These are phyloP conservation scores for Colletotrichum salicis DNA, from an alignment of 2,329 filamentous ascomycete species.

Conservation along the genomic window DNA sequence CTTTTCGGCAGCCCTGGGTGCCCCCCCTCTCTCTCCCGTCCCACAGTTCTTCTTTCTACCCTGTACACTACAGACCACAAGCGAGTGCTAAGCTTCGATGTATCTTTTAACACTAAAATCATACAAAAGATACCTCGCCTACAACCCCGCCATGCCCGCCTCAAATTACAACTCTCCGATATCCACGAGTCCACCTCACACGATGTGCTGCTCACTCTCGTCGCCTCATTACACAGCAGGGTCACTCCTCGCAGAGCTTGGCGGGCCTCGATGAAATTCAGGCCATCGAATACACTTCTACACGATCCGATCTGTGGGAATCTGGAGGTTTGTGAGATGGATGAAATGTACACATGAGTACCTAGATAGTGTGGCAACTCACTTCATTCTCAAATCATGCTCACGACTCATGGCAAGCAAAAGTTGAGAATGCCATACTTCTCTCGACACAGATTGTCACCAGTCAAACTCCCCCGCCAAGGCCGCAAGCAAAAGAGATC, in stretches of 20 bases:
- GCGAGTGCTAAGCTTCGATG: not conserved
- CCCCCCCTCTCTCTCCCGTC: not conserved
- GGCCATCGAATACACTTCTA: not conserved
- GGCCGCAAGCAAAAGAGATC: not conserved
- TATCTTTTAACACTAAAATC: too few species aligned
- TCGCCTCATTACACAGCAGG: not conserved
- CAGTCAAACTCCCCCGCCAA: not conserved
- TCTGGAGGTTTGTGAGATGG: not conserved
- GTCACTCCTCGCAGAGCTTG: slow-evolving; percentile 3
- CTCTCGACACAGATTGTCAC: too few species aligned
- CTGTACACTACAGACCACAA: not conserved
- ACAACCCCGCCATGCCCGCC: not conserved
- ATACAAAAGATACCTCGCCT: too few species aligned
- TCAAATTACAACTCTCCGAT: not conserved
- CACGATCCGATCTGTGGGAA: not conserved
- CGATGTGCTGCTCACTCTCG: not conserved
- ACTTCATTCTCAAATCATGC: not conserved
- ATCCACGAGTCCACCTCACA: not conserved
- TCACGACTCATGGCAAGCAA: not conserved
- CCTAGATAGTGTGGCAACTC: too few species aligned
- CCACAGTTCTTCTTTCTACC: not conserved
- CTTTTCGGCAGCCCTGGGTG: not conserved
- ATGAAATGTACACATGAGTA: not conserved
- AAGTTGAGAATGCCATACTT: slow-evolving; percentile 14
- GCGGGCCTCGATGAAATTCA: not conserved